These are phyloP conservation scores for Rosellinia necatrix DNA, from an alignment of 2,329 filamentous ascomycete genomes.

Conservation along the genomic window DNA sequence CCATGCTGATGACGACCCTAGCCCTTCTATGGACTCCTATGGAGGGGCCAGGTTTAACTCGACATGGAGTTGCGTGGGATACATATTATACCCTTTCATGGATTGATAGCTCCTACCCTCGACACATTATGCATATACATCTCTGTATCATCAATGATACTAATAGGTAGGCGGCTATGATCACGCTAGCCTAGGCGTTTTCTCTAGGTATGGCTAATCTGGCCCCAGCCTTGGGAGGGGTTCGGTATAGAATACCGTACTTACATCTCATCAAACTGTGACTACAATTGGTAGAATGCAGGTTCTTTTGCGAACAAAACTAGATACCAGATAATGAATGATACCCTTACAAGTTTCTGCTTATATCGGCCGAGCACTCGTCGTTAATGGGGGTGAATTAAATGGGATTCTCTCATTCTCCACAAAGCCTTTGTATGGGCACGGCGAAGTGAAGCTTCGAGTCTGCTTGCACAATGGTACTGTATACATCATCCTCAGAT, in stretches of 20 bases:
- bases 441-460: no score
- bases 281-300: background rate
- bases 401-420: no score
- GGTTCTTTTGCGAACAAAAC: background rate
- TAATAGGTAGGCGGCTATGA: background rate
- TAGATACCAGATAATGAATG: constrained; percentile 19
- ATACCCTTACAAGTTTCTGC: constrained; percentile 12
- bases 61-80: background rate
- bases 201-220: background rate
- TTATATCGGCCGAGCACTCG: background rate
- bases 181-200: background rate
- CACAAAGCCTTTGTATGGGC: no score
- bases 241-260: no score
- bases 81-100: background rate
- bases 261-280: background rate
- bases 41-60: no score
- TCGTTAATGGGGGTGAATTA: no score
- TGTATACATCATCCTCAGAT: no score
- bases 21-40: no score
- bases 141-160: background rate
- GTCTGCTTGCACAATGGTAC: no score
- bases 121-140: background rate
- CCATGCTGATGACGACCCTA: no score
- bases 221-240: background rate
- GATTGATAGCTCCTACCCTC: background rate